These are phyloP conservation scores for Amylocystis lapponica DNA, from an alignment of 768 basidiomycete species.

Conservation along the genomic window DNA sequence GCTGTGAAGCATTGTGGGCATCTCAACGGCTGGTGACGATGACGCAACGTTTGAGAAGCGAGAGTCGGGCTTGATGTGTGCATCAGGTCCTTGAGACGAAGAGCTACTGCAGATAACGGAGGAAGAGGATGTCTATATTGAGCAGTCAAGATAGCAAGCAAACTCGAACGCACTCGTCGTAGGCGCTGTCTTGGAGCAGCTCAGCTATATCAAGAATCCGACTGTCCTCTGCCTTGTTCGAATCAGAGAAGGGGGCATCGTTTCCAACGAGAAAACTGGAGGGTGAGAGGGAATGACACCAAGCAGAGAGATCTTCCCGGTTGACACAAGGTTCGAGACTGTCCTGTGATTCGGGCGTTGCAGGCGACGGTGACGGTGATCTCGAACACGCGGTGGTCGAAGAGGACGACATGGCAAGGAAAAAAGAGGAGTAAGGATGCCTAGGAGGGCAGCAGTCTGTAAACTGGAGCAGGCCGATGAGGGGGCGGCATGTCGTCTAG, in stretches of 20 bases:
- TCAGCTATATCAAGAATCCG: constrained; percentile 30
- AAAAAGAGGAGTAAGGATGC: too few species aligned
- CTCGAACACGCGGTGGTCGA: constrained; percentile 56
- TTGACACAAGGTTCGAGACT: constrained; percentile 43
- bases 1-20: constrained; percentile 1
- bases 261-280: constrained; percentile 34
- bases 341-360: constrained; percentile 62
- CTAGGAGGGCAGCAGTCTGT: too few species aligned
- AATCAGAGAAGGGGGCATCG: constrained; percentile 31
- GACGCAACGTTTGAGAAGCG: constrained; percentile 14
- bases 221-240: constrained; percentile 37
- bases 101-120: neutral
- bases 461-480: too few species aligned
- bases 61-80: too few species aligned
- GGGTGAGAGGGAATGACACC: constrained; percentile 48
- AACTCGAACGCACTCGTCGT: constrained; percentile 56
- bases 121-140: neutral
- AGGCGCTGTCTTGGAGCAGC: constrained; percentile 66
- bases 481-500: too few species aligned
- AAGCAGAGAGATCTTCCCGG: constrained; percentile 49
- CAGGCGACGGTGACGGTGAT: constrained; percentile 67
- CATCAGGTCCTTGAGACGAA: constrained; percentile 4
- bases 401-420: constrained; percentile 43
- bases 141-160: too few species aligned
- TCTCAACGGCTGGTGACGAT: constrained; percentile 5